Base-by-base conservation (phyloP, 768 basidiomycete genomes). In the Phanerochaete sordida region DNA sequence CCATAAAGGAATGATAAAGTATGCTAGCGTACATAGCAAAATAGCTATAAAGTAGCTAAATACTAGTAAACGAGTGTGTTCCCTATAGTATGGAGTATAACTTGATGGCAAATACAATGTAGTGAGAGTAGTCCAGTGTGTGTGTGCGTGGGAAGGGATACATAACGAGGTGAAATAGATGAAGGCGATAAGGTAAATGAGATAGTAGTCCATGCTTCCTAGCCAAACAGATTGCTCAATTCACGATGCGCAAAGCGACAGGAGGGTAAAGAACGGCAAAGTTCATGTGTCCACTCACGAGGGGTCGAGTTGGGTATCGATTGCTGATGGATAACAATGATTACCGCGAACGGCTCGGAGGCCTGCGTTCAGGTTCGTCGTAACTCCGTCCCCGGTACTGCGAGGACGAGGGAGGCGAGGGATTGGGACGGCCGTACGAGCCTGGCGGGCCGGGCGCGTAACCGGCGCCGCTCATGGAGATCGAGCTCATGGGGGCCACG, bases 321-420 rank as follows among this genome's bases (percentile, higher is more conserved):
- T 61, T 56, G 12, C 15, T 54, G 48, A 56, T 48, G 19, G 54
- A 60, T 56, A 48, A 55, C 37, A 19, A 62, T 24, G 30, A 55
- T 56, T 44, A 65, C 19, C 54, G 61, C 24, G 63, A 56, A 55
- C 66, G 50, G 23, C 62, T 60, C 5, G 55, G 58, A 11, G 56
- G 21, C 46, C 57, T 58, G 16, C 61, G 55, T 33, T 69, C 68
- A 11, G 62, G 67, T 31, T 66, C 66, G 48, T 67, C 67, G 59
- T 63, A 63, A 50, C 65, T 65, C 52, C 68, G 64, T 24, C 48
- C 61, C n/a, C 66, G 65, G 53, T 66, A 60, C 45, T 68, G 67
- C 37, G 55, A 56, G 48, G 69, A 66, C 26, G 69, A 64, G 21
- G 61, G 58, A 33, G 68, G 64, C 33, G 69, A 66, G 54, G 61